Evolutionary conservation across 1,284 basidiomycete genomes (phyloP), one percentile per base, ranked within the genome.

Genomic region (Irpex sp.): DNA sequence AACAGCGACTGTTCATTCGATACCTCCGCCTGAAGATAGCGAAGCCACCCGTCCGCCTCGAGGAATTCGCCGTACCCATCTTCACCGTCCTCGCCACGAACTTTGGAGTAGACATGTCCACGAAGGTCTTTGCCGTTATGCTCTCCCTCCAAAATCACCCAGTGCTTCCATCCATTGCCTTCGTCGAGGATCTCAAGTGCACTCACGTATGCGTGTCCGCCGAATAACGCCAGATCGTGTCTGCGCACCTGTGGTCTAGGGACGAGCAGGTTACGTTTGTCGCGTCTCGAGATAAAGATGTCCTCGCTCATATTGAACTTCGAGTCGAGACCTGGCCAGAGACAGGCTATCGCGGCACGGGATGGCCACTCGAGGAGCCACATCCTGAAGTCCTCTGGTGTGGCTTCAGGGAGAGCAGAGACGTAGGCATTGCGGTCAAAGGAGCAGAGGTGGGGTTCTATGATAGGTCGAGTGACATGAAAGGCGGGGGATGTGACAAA

Each of bases 281-380:
- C 64, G 15, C 54, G n/a, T 37, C 64, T 62, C 36, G 38, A 60
- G n/a, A 57, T 44, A 48, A 65, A 65, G 26, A 62, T 48, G 56
- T 60, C 59, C n/a, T 57, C 52, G 59, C 64, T 62, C 64, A 65
- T 65, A 61, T 63, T 63, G 59, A 63, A 65, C 38, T 54, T 52
- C 5, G 55, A 7, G 51, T 65, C 59, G 36, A 65, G 64, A 1
- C 62, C 62, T 59, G 64, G 64, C 62, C 62, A 65, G 47, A 65
- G 49, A 15, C 58, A 60, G 9, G 59, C 62, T 19, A 65, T 51
- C 19, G 62, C 60, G 4, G 64, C 62, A 57, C 59, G 56, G 19
- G 55, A 62, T 7, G 64, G 64, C 64, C 64, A 65, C 36, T 65
- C 64, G 19, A 63, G 59, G 4, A 65, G 59, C 64, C 64, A 65